Base-by-base conservation (phyloP, 345 rosid genomes). In the Murraya paniculata region DNA sequence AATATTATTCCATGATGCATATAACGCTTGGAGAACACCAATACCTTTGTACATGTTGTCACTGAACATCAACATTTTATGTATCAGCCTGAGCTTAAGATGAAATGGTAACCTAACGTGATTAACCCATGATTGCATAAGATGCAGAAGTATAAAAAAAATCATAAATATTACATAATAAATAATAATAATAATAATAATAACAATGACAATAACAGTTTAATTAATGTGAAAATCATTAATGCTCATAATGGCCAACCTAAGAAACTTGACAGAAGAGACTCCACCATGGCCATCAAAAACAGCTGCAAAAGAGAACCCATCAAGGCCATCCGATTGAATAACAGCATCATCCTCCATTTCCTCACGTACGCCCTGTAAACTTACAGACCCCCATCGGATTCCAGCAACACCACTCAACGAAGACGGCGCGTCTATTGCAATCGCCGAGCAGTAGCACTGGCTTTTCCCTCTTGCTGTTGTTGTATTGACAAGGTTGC, bases 201-300 rank as follows among this genome's bases (percentile, higher is more conserved):
- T 6, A 58, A 31, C 5, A 27, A 36, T n/a, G 55, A 35, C 0
- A 5, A 50, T 0, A 8, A 65, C 27, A 13, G 50, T 45, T 13
- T 45, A 45, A 14, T 45, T 48, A 41, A 19, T 24, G 5, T 4
- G 8, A 18, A 9, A 19, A 27, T 64, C 28, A 8, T 30, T 16
- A 28, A 27, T 61, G 6, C 4, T 68, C 19, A 27, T 31, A 64
- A 18, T 13, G 56, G 31, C 60, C 11, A 66, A 90, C 98, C 94
- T 92, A 71, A 93, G 94, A 87, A 93, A 95, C 45, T 86, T 84
- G 78, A 87, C 97, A 35, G 96, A 85, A 78, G 95, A 81, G 67
- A 85, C 81, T 33, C 99, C 98, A 50, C 91, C 99, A 53, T 95
- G 99, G 57, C 99, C 98, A 68, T 95, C 99, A 70, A 92, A 88